Evolutionary conservation across 768 basidiomycete genomes (phyloP).

Genomic region (Ramaria rubella): DNA sequence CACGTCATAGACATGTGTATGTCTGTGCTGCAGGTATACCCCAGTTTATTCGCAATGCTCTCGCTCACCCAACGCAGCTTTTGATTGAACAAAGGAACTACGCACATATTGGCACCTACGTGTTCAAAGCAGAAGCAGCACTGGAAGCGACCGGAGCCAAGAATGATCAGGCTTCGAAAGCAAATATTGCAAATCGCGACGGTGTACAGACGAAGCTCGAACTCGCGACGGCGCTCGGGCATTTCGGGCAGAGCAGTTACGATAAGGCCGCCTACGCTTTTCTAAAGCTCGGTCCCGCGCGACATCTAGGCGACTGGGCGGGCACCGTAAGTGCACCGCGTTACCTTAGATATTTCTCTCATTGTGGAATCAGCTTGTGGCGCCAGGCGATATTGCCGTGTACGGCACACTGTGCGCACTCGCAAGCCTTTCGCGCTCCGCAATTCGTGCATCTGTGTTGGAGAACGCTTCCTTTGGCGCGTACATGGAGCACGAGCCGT

Average conservation of each 20-base stretch:
- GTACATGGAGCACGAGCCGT: conserved; percentile 82
- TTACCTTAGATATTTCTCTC: conserved; percentile 21
- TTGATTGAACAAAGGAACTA: conserved; percentile 84
- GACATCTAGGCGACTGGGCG: conserved; percentile 71
- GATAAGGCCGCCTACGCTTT: conserved; percentile 76
- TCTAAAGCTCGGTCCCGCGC: conserved; percentile 56
- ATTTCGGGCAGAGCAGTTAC: conserved; percentile 65
- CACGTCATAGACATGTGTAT: conserved; percentile 94
- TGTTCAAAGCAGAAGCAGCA: conserved; percentile 93
- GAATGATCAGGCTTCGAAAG: conserved; percentile 26
- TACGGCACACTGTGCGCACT: conserved; percentile 83
- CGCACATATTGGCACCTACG: conserved; percentile 81
- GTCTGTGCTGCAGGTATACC: conserved; percentile 64
- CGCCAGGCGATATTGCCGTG: conserved; percentile 79
- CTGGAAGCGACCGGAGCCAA: conserved; percentile 53
- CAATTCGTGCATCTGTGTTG: conserved; percentile 61
- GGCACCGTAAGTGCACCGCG: conserved; percentile 45
- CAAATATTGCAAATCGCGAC: conserved; percentile 53
- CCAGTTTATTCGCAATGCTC: conserved; percentile 9
- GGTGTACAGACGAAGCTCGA: conserved; percentile 73
- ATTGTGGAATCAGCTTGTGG: conserved; percentile 47
- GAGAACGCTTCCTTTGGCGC: conserved; percentile 64
- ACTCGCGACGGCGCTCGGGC: conserved; percentile 70
- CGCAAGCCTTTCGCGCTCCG: conserved; percentile 62
- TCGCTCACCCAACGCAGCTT: conserved; percentile 39